phyloP scores from a whole-genome alignment of 129 eudicot species.

The Tagetes patula region DNA sequence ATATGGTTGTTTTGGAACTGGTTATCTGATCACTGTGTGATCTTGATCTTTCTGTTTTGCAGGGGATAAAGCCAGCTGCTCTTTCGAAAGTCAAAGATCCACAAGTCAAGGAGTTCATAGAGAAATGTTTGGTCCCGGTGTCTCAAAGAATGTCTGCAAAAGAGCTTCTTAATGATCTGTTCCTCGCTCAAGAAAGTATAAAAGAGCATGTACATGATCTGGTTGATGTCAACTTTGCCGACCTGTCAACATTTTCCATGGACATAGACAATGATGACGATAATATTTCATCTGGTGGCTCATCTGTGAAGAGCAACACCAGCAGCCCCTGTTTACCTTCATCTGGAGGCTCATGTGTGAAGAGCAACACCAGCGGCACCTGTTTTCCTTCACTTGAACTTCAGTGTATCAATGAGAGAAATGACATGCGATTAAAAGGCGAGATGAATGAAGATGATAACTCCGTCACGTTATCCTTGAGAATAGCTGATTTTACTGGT shows the following conservation, averaged over 20 bases:
- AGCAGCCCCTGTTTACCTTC: constrained; percentile 31
- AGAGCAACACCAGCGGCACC: constrained; percentile 34
- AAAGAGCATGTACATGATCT: constrained; percentile 34
- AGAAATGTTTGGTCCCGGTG: constrained; percentile 53
- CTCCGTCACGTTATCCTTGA: constrained; percentile 46
- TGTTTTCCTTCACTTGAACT: constrained; percentile 33
- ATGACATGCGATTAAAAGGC: constrained; percentile 53
- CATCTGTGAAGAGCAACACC: constrained; percentile 32
- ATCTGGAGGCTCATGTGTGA: constrained; percentile 27
- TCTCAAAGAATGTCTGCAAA: constrained; percentile 43
- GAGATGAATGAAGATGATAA: constrained; percentile 42
- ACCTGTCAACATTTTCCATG: constrained; percentile 40
- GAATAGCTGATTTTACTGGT: constrained; percentile 46
- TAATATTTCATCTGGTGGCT: constrained; percentile 32
- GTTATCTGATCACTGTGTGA: constrained; percentile 3
- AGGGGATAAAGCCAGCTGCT: constrained; percentile 46
- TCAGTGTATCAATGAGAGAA: constrained; percentile 37
- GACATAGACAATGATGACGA: constrained; percentile 46
- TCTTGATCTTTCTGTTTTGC: constrained; percentile 10
- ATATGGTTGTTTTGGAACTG: background rate
- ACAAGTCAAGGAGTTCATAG: constrained; percentile 45
- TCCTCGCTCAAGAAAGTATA: constrained; percentile 39
- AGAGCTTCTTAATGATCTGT: constrained; percentile 52
- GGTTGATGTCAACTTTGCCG: constrained; percentile 25
- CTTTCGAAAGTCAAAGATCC: constrained; percentile 48